Percentiles rank a stretch among this genome's conserved stretches.
phyloP scores from a whole-genome alignment of 2,329 filamentous ascomycete species.

The Sporothrix dimorphospora region DNA sequence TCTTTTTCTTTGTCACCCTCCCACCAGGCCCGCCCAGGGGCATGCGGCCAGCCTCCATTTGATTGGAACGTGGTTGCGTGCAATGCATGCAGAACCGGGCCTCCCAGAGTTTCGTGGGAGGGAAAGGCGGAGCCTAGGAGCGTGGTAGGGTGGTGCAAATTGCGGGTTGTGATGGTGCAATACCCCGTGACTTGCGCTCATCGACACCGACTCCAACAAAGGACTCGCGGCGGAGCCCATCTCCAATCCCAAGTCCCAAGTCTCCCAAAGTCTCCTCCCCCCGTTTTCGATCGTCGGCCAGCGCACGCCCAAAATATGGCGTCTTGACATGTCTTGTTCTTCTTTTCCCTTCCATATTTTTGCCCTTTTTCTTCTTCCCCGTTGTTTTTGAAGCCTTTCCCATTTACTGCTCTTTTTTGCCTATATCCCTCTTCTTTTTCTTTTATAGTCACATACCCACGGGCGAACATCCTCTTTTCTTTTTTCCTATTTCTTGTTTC shows the following conservation, averaged over 20 bases:
- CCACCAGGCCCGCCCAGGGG: not conserved
- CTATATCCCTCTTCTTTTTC: conserved; percentile 4
- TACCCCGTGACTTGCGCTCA: conserved; percentile 57
- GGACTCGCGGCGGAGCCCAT: conserved; percentile 17
- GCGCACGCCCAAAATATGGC: conserved; percentile 17
- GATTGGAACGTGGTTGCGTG: conserved; percentile 40
- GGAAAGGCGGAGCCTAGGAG: conserved; percentile 38
- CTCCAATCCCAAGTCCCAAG: conserved; percentile 3
- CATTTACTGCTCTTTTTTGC: not conserved
- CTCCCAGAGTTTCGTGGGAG: not conserved
- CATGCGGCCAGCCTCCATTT: conserved; percentile 30
- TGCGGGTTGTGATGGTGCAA: conserved; percentile 58
- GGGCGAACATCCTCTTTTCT: not conserved
- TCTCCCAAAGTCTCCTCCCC: conserved; percentile 3
- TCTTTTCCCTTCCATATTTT: not conserved
- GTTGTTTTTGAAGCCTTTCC: not conserved
- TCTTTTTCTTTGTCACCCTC: conserved; percentile 12
- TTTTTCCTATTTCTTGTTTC: not conserved
- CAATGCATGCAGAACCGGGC: conserved; percentile 35
- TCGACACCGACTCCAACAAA: conserved; percentile 23
- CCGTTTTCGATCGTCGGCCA: conserved; percentile 12
- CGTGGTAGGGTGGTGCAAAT: conserved; percentile 51
- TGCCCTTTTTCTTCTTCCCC: conserved; percentile 1
- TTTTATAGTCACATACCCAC: conserved; percentile 25
- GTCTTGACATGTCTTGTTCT: not conserved